Evolutionary conservation across 441 rosid species (phyloP), one percentile per base, ranked within the genome.

Genomic region (Eugenia klotzschiana): DNA sequence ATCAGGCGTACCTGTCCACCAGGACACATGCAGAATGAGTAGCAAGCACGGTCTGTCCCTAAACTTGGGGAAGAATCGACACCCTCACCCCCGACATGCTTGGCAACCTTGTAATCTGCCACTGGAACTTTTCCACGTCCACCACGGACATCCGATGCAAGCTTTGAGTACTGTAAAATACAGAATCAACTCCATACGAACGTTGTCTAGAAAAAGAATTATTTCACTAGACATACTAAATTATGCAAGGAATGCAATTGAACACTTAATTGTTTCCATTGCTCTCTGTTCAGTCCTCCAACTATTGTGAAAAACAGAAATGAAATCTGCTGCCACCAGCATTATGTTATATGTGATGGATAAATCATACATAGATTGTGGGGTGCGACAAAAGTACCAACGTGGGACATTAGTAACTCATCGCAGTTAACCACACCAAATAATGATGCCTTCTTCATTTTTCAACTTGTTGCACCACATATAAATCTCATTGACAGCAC

Each of bases 1-100:
- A 29, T 80, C 64, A 55, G 58, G 79, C 79, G 80, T 88, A 94
- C 99, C 98, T 96, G 98, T 79, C 99, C 99, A 85, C 98, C 99
- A 77, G 99, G 99, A 86, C 99, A 96, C 99, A 96, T 95, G 92
- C 99, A 96, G 88, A 96, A 96, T 86, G 99, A 96, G 91, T 96
- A 96, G 89, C 98, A 96, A 88, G 94, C 93, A 83, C 91, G 95
- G 84, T 57, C 87, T 80, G 83, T 58, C 77, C 60, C 86, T 26
- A 83, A 51, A 84, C 84, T 84, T 80, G 86, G 73, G 9, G 88
- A 79, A n/a, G 87, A 27, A 11, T 90, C 87, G 23, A 86, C 88
- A 49, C 82, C 88, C 84, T 89, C 84, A 6, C 84, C 86, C 83
- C 87, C 83, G 79, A 94, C 90, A 86, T 92, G 91, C 79, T 91